phyloP scores from a whole-genome alignment of 306 rosid species.

The Lupinus albus region DNA sequence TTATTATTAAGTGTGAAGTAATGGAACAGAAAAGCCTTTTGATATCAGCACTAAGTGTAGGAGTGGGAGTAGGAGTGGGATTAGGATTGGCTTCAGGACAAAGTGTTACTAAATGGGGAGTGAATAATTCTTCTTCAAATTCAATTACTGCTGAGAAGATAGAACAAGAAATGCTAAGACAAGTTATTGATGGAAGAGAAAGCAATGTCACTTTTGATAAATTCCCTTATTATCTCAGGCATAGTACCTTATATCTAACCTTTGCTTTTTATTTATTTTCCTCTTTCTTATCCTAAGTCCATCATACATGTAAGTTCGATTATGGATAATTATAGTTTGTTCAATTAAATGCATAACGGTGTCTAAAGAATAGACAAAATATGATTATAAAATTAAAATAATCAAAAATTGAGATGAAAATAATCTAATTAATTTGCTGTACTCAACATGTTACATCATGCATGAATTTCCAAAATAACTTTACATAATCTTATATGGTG shows the following conservation, averaged over 20 bases:
- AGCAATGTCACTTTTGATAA: conserved; percentile 81
- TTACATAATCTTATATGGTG: conserved; percentile 19
- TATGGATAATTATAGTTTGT: background rate
- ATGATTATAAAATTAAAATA: too few species aligned
- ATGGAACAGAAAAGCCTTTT: conserved; percentile 81
- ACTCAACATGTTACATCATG: too few species aligned
- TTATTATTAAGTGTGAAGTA: background rate
- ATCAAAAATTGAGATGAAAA: too few species aligned
- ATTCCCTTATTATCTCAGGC: conserved; percentile 91
- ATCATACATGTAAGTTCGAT: background rate
- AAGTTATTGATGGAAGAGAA: conserved; percentile 76
- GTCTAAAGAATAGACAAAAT: too few species aligned
- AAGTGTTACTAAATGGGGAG: conserved; percentile 61
- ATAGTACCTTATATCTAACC: conserved; percentile 22
- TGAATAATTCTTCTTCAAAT: conserved; percentile 38
- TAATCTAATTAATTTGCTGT: too few species aligned
- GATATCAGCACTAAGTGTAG: conserved; percentile 82
- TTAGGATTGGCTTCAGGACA: conserved; percentile 84
- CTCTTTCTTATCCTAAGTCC: background rate
- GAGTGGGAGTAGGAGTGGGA: conserved; percentile 93
- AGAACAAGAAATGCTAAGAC: conserved; percentile 82
- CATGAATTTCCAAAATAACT: conserved; percentile 16
- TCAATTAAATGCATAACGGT: background rate
- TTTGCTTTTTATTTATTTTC: background rate
- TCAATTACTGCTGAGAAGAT: conserved; percentile 62